These are phyloP conservation scores for Macrolepiota fuliginosa DNA, from an alignment of 768 basidiomycete genomes.

Conservation along the genomic window DNA sequence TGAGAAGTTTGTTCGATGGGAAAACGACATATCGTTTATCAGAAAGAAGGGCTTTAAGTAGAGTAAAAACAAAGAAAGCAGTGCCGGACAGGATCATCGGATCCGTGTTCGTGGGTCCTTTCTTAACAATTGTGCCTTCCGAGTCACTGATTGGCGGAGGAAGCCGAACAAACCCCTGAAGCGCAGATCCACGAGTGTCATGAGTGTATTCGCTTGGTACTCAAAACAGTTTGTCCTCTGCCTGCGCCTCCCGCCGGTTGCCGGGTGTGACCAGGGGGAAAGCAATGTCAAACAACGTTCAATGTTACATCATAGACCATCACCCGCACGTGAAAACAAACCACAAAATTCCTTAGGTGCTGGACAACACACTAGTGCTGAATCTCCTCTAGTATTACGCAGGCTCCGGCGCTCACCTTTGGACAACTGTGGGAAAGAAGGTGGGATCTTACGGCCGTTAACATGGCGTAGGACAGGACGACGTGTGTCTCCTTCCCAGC, in stretches of 20 bases:
- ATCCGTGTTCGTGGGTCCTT: neutral
- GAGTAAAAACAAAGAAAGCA: conserved; percentile 5
- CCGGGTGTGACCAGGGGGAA: conserved; percentile 6
- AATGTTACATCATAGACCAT: too few species aligned
- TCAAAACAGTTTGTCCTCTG: conserved; percentile 36
- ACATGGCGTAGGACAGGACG: too few species aligned
- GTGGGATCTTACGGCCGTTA: too few species aligned
- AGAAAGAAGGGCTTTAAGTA: conserved; percentile 11
- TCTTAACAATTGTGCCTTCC: neutral
- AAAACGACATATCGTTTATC: neutral
- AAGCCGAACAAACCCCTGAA: conserved; percentile 30
- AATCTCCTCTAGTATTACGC: too few species aligned
- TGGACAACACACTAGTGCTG: too few species aligned
- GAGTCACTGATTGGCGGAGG: conserved; percentile 16
- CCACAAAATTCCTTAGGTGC: too few species aligned
- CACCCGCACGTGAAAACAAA: too few species aligned
- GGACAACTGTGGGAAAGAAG: too few species aligned
- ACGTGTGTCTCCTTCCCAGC: too few species aligned
- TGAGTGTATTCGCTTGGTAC: conserved; percentile 31
- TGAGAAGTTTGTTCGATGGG: neutral
- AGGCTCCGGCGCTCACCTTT: too few species aligned
- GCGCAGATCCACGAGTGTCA: conserved; percentile 32
- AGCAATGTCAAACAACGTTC: too few species aligned
- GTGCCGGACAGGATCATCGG: neutral
- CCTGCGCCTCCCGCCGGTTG: conserved; percentile 22